Conservation (phyloP, 1,139 yeast species). For the Lodderomyces theae region DNA sequence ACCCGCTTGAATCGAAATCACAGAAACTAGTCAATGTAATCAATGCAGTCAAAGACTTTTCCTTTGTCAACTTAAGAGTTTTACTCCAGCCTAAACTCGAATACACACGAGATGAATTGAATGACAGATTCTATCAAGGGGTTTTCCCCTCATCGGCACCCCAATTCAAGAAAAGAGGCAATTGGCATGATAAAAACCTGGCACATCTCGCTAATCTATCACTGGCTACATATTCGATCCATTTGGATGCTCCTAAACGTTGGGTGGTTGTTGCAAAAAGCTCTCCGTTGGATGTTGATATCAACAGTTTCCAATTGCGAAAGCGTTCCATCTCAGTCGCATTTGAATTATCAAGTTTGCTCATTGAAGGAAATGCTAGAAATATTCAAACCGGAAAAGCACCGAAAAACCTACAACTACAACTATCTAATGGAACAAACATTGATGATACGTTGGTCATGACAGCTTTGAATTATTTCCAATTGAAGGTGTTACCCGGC, state of each 20-base stretch:
- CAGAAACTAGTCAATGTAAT: constrained; percentile 59
- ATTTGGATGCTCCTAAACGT: constrained; percentile 59
- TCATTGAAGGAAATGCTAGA: constrained; percentile 71
- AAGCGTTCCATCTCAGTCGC: constrained; percentile 17
- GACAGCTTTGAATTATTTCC: constrained; percentile 76
- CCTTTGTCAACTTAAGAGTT: constrained; percentile 51
- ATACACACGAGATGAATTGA: constrained; percentile 31
- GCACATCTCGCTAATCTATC: constrained; percentile 32
- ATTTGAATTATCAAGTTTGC: constrained; percentile 41
- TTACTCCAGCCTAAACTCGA: constrained; percentile 54
- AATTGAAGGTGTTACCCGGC: constrained; percentile 70
- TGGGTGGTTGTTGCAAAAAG: constrained; percentile 58
- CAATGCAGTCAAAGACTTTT: constrained; percentile 39
- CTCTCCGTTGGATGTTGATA: constrained; percentile 45
- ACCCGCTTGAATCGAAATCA: constrained; percentile 69
- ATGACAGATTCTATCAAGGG: constrained; percentile 59
- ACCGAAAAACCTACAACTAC: constrained; percentile 48
- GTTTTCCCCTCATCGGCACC: constrained; percentile 37
- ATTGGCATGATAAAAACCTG: constrained; percentile 14
- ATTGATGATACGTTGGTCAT: constrained; percentile 58
- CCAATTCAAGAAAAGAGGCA: constrained; percentile 40
- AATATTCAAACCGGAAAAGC: constrained; percentile 34
- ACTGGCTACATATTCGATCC: constrained; percentile 51
- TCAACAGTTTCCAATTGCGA: constrained; percentile 55
- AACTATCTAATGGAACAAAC: constrained; percentile 22